phyloP scores from a whole-genome alignment of 495 filamentous ascomycete species.

The Penicillium cosmopolitanum region DNA sequence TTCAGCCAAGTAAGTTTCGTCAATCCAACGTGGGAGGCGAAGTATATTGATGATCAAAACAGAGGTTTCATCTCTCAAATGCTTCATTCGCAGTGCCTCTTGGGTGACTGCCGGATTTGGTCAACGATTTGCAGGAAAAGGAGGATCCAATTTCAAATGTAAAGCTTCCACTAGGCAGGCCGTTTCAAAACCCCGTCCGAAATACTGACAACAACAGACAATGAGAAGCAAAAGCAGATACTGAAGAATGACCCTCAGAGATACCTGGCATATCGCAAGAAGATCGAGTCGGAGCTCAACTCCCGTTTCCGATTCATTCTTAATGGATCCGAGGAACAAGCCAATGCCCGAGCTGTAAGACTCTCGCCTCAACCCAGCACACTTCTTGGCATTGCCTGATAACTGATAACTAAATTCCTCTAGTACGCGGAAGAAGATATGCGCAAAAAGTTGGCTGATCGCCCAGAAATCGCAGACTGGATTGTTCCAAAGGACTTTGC shows the following conservation, averaged over 20 bases:
- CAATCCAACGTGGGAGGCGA: not conserved
- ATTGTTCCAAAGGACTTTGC: conserved; percentile 18
- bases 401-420: not conserved
- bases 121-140: conserved; percentile 15
- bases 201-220: conserved; percentile 26
- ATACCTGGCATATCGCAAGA: conserved; percentile 40
- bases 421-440: conserved; percentile 10
- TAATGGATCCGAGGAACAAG: conserved; percentile 8
- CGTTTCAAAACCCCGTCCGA: too few species aligned
- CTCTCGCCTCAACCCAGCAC: not conserved
- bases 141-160: conserved; percentile 23
- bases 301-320: conserved; percentile 35
- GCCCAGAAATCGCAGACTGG: conserved; percentile 11
- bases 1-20: conserved; percentile 31
- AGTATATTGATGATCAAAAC: conserved; percentile 2
- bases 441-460: conserved; percentile 2
- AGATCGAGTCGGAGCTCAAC: conserved; percentile 44
- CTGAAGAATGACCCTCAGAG: conserved; percentile 24
- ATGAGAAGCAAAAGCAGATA: conserved; percentile 33
- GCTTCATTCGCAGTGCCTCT: conserved; percentile 20
- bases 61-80: conserved; percentile 17
- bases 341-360: conserved; percentile 6
- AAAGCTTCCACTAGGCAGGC: not conserved
- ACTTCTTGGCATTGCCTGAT: not conserved
- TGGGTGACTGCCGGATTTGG: conserved; percentile 24